Percentiles rank a stretch among this genome's conserved stretches.
These are phyloP conservation scores for Camelina laxa DNA, from an alignment of 345 rosid genomes.

Conservation along the genomic window DNA sequence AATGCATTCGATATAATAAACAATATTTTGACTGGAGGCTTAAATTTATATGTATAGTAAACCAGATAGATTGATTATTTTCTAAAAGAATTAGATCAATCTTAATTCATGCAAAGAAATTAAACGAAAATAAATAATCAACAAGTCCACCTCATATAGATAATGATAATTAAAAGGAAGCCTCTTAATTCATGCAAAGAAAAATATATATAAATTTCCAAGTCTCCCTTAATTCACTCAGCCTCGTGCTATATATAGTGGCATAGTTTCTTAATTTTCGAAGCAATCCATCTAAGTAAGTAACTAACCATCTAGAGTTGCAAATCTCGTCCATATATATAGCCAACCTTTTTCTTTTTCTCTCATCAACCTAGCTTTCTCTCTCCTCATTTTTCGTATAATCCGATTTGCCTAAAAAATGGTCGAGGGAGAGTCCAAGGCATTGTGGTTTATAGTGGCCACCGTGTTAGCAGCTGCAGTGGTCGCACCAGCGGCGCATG, in stretches of 20 bases:
- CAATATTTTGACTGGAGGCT: too few relatives aligned
- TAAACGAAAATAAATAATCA: not conserved
- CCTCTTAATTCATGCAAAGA: conserved; percentile 34
- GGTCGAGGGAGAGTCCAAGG: conserved; percentile 30
- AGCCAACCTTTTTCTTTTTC: conserved; percentile 14
- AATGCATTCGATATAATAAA: too few relatives aligned
- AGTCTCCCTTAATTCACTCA: conserved; percentile 35
- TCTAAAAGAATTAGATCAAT: too few relatives aligned
- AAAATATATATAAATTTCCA: conserved; percentile 8
- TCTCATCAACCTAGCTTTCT: not conserved
- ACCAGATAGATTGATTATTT: too few relatives aligned
- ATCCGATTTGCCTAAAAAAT: conserved; percentile 20
- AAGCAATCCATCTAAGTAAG: conserved; percentile 16
- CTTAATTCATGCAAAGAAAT: too few relatives aligned
- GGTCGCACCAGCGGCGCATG: conserved; percentile 19
- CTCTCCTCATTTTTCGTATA: conserved; percentile 8
- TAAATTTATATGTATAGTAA: too few relatives aligned
- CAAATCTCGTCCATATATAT: conserved; percentile 1
- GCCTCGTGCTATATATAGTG: conserved; percentile 30
- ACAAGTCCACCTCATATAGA: conserved; percentile 27
- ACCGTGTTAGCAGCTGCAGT: conserved; percentile 13
- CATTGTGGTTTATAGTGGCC: conserved; percentile 32
- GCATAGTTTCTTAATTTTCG: not conserved
- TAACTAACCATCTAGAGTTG: not conserved
- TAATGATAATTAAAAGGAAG: not conserved